phyloP scores from a whole-genome alignment of 768 basidiomycete genomes.

The Pulveroboletus sp. region DNA sequence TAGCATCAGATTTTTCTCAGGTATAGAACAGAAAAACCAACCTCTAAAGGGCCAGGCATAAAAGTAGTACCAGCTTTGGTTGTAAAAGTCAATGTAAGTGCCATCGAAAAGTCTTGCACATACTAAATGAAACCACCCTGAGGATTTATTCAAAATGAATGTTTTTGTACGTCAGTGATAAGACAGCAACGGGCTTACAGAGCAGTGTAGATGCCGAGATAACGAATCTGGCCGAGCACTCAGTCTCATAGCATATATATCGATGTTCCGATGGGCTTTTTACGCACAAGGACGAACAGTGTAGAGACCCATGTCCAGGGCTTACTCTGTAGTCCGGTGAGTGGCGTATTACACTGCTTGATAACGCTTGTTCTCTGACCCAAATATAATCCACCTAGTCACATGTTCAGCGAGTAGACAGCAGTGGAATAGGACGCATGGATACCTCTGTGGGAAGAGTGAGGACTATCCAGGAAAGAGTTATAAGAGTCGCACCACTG shows the following conservation, averaged over 20 bases:
- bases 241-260: not conserved
- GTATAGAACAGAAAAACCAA: not conserved
- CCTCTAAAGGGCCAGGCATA: not conserved
- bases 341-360: not conserved
- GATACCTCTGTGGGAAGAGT: not conserved
- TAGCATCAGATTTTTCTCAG: not conserved
- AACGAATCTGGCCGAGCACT: not conserved
- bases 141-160: not conserved
- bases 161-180: not conserved
- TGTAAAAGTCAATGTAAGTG: not conserved
- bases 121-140: not conserved
- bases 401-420: not conserved
- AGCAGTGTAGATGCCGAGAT: not conserved
- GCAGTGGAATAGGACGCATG: not conserved
- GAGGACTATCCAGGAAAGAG: not conserved
- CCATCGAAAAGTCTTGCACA: not conserved
- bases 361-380: not conserved
- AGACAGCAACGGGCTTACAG: not conserved
- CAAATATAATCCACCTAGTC: not conserved
- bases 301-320: not conserved
- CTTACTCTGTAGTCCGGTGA: not conserved
- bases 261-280: not conserved
- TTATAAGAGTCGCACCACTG: not conserved
- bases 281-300: not conserved
- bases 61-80: not conserved